Base-by-base conservation (phyloP, 2,329 filamentous ascomycete genomes). In the Colletotrichum cuscutae region DNA sequence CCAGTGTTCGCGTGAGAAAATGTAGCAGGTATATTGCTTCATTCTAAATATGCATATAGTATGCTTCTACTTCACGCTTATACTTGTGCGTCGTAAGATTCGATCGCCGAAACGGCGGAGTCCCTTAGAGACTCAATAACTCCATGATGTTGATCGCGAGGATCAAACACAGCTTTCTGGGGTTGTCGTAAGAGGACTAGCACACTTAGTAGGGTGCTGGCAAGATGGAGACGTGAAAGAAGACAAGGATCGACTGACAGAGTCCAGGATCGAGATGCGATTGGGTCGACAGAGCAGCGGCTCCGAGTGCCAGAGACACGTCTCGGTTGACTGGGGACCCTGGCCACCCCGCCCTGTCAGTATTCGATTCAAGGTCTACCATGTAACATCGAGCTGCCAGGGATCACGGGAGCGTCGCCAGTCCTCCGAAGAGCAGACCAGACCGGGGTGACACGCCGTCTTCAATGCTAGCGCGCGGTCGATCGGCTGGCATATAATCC, bases 191-290 rank as follows among this genome's bases (percentile, higher is more conserved):
- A 37, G 6, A 5, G 37, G 5, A 3, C 24, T 4, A 7, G 32
- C 32, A 35, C 32, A 35, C 32, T 12, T 12, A 35, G 24, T 5
- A 5, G 59, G 19, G 11, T 35, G 32, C 26, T n/a, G 22, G 4
- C 37, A n/a, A n/a, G 35, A 61, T 28, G 4, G 1, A 13, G 15
- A 37, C 11, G 9, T 24, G 7, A 8, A 4, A 26, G 56, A 19
- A 56, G 11, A n/a, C 37, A 19, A 42, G 37, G 4, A 7, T 19
- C 30, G 13, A 26, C 15, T 54, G 59, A 64, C 28, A 59, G 66
- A 65, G 54, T 61, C 24, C 12, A 35, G 37, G 54, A 28, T 37
- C 42, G 57, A 69, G 59, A 64, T 69, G 65, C 69, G 65, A 72
- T 72, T 69, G 70, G 70, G 19, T 57, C 59, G 64, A 11, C 65